phyloP scores from a whole-genome alignment of 2,329 filamentous ascomycete genomes.

The Pezicula neosporulosa region DNA sequence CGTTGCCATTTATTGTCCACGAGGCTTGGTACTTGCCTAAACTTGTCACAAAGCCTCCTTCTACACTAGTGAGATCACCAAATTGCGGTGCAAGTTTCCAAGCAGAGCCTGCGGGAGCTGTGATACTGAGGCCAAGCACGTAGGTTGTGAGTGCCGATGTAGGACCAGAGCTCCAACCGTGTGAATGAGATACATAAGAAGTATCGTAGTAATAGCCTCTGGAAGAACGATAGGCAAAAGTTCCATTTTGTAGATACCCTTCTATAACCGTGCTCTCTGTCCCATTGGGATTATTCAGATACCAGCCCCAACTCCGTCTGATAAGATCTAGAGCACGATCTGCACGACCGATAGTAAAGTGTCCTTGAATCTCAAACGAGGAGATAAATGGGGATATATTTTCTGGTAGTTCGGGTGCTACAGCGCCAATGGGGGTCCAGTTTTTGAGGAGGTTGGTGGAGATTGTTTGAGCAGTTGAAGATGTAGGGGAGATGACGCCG shows the following conservation, averaged over 20 bases:
- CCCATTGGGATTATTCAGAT: slow-evolving; percentile 49
- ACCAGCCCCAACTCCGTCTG: slow-evolving; percentile 56
- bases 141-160: slow-evolving; percentile 38
- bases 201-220: slow-evolving; percentile 45
- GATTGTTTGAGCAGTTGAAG: slow-evolving; percentile 31
- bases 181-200: slow-evolving; percentile 40
- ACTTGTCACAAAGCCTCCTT: slow-evolving; percentile 33
- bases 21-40: slow-evolving; percentile 28
- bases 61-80: slow-evolving; percentile 30
- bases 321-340: slow-evolving; percentile 50
- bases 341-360: slow-evolving; percentile 42
- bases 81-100: slow-evolving; percentile 35
- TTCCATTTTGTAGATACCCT: slow-evolving; percentile 50
- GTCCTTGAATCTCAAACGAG: slow-evolving; percentile 53
- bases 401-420: slow-evolving; percentile 48
- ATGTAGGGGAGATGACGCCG: neutral
- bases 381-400: slow-evolving; percentile 56
- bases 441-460: slow-evolving; percentile 43
- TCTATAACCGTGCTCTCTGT: slow-evolving; percentile 54
- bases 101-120: slow-evolving; percentile 25
- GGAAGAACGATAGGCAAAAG: slow-evolving; percentile 49
- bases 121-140: slow-evolving; percentile 35
- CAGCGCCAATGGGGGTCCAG: slow-evolving; percentile 51
- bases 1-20: neutral
- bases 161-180: slow-evolving; percentile 43